Conservation (phyloP, 2,329 filamentous ascomycete genomes). For the Ambrosiella xylebori region DNA sequence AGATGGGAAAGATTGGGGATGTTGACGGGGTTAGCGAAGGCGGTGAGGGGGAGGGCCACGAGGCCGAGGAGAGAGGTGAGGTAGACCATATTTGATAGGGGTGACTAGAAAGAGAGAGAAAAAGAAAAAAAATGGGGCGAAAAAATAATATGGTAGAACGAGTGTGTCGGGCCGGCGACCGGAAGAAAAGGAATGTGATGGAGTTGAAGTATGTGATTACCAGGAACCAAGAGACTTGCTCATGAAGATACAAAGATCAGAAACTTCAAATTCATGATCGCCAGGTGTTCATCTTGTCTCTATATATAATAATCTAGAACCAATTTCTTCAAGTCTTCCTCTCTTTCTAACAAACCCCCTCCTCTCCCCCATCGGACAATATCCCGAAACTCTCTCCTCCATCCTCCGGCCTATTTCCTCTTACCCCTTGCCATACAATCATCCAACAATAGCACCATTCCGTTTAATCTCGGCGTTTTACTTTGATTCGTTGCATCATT, state of each 20-base stretch:
- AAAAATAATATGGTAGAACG: not conserved
- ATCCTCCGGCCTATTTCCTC: too few relatives aligned
- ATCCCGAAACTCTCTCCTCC: too few relatives aligned
- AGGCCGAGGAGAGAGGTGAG: constrained; percentile 7
- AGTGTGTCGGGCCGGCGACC: too few relatives aligned
- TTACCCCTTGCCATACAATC: too few relatives aligned
- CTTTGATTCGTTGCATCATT: too few relatives aligned
- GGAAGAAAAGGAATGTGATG: not conserved
- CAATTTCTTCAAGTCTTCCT: too few relatives aligned
- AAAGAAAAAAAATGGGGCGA: not conserved
- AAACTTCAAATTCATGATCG: not conserved
- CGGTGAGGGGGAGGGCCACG: not conserved
- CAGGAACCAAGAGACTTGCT: not conserved
- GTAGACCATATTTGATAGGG: not conserved
- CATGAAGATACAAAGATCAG: not conserved
- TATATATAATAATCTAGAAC: too few relatives aligned
- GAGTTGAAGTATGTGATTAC: not conserved
- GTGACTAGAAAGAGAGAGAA: not conserved
- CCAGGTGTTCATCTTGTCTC: not conserved
- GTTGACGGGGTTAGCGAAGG: constrained; percentile 3
- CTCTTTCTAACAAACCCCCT: too few relatives aligned
- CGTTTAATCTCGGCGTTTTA: too few relatives aligned
- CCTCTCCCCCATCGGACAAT: too few relatives aligned
- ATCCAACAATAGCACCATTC: too few relatives aligned
- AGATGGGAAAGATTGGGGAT: constrained; percentile 2